Base-by-base conservation (phyloP, 129 eudicot species). In the Oenanthe sinensis region DNA sequence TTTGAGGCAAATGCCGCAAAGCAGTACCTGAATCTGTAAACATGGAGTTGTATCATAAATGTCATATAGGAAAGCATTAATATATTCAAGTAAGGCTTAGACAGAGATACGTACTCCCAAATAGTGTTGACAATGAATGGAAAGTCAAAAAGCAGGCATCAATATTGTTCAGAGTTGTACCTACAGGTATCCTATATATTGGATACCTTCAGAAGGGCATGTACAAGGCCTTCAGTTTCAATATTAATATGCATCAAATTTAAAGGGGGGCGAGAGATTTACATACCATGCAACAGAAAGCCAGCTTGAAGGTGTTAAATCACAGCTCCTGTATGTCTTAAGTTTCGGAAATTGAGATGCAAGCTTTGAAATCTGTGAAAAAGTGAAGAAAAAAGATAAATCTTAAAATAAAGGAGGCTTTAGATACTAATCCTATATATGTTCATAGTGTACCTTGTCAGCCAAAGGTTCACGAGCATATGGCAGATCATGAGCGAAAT, bases 121-220 rank as follows among this genome's bases (percentile, higher is more conserved):
- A 77, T 43, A 90, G 93, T 45, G 96, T 93, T 47, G 98, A 88
- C 47, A 95, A 84, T 45, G 94, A 91, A 89, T 95, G 99, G 73
- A 90, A 95, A 26, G 97, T 90, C 79, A 95, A 85, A 84, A 95
- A 95, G 81, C 95, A 92, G 52, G 99, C 97, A 81, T 95, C 97
- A 54, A 95, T 85, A 83, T 92, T 90, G 77, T 88, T 92, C 70
- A 92, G 90, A 43, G 97, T 90, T 48, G 92, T 89, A 40, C 99
- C 99, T 17, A 87, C 89, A 4, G 97, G 97, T 82, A 95, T 95
- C 80, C 99, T 84, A 76, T 95, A 95, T 75, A 95, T 95, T 26
- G 99, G 99, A 81, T 95, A 95, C 98, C 97, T 93, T 65, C 77
- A 82, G 50, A 84, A 40, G 47, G 40, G 75, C 76, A 42, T 50